Base-by-base conservation (phyloP, 306 rosid genomes). In the Urtica urens region DNA sequence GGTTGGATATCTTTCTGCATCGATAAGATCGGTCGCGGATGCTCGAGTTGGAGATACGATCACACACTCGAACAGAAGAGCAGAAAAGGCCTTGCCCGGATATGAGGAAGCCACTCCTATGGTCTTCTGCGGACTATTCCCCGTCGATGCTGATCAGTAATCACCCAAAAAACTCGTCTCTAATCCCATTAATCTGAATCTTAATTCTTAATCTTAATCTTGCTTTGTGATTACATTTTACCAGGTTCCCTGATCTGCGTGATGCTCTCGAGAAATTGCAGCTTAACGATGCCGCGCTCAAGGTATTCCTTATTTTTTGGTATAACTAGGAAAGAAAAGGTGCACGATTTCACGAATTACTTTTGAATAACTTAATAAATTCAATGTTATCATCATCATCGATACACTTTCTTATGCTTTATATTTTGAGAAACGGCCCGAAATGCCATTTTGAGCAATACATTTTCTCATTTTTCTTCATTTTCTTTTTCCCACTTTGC, bases 41-140 rank as follows among this genome's bases (percentile, higher is more conserved):
- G 96, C 96, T 2, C 73, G 96, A 64, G 96, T 88, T 44, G 96
- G 96, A 16, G 95, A 88, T 68, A 88, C 96, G 8, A 61, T 88
- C 47, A 88, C 96, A 10, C 73, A 74, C 57, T 57, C 64, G 55
- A 35, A 66, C 8, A 72, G 81, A 58, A 70, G 58, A 75, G 96
- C 96, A 0, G 90, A 70, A 48, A 69, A 38, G n/a, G 78, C 80
- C 6, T 81, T 88, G 38, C 95, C 96, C 48, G 95, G 96, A 50
- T 88, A 83, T 14, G 86, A 83, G 73, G 90, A 83, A 71, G 95
- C 82, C 37, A 84, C 95, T 33, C 97, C 93, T 4, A 81, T 83
- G 95, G 97, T 88, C 76, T 83, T 88, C 58, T 81, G 97, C 46
- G 97, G 97, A 83, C 62, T 88, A 57, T 84, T 88, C 66, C 97